Evolutionary conservation across 2,329 filamentous ascomycete genomes (phyloP), one percentile per base, ranked within the genome.

Genomic region (Elsinoe arachidis): DNA sequence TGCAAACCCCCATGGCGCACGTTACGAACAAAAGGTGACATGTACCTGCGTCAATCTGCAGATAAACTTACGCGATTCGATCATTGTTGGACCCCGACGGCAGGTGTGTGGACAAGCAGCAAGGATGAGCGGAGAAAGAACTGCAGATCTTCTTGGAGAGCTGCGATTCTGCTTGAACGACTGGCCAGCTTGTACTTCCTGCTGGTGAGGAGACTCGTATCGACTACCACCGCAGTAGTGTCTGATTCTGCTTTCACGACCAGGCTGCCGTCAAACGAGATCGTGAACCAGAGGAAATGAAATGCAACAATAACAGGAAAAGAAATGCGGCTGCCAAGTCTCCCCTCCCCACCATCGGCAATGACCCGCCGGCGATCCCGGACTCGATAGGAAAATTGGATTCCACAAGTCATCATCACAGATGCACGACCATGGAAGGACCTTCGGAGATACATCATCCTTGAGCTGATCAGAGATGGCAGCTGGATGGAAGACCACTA

Each of bases 391-490:
- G n/a, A 51, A 35, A 51, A 35, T 51, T 35, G 46, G 4, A 34
- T 39, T 15, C n/a, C 14, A 39, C 9, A 35, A 35, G 15, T 12
- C 10, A 39, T 26, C 5, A 53, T 37, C 49, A 38, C 12, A 14
- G 34, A 15, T 53, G 14, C 6, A 38, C 34, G 1, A 53, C 33
- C n/a, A 19, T 15, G 19, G n/a, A 11, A 15, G 11, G 34, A n/a
- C 5, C 21, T 3, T 21, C 3, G 12, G 33, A 15, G 5, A n/a
- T 11, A 26, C 3, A 11, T n/a, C 15, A 53, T 12, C 17, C 5
- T 14, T 17, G 90, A 41, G 91, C 90, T 43, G 85, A 86, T 61
- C 95, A 88, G 62, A 86, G 65, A 54, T 56, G 54, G 30, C 15
- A 12, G n/a, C 9, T 43, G 15, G 34, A 63, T 62, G 58, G 21